These are phyloP conservation scores for Antitrichia curtipendula DNA, from an alignment of 225 moss, liverwort and hornwort species.

Conservation along the genomic window DNA sequence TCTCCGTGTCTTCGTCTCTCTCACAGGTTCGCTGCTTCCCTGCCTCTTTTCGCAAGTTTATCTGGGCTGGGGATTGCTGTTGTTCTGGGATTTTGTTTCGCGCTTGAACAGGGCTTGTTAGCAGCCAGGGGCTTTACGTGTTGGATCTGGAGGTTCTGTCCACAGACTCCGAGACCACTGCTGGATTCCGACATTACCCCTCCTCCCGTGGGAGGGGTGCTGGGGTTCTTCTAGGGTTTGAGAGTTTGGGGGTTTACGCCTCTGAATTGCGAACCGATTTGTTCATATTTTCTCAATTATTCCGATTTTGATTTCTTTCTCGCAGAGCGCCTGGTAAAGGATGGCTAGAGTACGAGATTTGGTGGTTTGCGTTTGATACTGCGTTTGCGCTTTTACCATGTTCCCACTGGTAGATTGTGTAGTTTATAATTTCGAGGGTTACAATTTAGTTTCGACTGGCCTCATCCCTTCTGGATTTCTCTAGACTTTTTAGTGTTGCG, in stretches of 20 bases:
- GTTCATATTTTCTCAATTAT: neutral
- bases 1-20: neutral
- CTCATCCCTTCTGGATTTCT: neutral
- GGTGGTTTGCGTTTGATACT: neutral
- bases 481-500: neutral
- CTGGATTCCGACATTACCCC: neutral
- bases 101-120: neutral
- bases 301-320: neutral
- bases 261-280: neutral
- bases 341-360: neutral
- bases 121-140: neutral
- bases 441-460: neutral
- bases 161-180: neutral
- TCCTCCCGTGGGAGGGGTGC: neutral
- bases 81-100: neutral
- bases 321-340: neutral
- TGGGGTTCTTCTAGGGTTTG: conserved; percentile 3
- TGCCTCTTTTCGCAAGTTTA: too few relatives aligned
- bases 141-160: neutral
- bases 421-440: neutral
- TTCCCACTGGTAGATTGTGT: neutral
- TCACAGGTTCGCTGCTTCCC: neutral
- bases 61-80: neutral
- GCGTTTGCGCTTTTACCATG: neutral
- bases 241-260: neutral